Conservation (phyloP, 305 asterid species). For the Solanum hybrid region DNA sequence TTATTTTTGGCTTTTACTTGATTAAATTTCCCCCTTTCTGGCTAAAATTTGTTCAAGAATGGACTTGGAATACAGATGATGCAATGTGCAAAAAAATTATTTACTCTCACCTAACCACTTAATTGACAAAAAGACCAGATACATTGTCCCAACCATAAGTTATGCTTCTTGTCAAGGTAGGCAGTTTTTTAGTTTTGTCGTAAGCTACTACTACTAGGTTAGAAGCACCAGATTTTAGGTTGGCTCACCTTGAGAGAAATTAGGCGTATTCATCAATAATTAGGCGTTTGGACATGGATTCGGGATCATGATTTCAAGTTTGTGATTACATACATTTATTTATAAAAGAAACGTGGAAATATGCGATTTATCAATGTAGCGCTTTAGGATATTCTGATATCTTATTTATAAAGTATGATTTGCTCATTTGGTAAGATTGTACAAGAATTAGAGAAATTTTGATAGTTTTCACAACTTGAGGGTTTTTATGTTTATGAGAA, state of each 20-base stretch:
- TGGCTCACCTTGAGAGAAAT: neutral
- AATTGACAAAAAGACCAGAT: neutral
- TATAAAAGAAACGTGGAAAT: neutral
- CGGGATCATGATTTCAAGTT: neutral
- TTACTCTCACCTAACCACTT: neutral
- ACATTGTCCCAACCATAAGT: neutral
- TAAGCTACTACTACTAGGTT: neutral
- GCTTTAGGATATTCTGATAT: neutral
- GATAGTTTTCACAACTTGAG: neutral
- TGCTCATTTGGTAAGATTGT: neutral
- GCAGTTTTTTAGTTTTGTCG: neutral
- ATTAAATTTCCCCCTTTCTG: neutral
- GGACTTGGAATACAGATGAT: neutral
- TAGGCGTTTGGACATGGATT: neutral
- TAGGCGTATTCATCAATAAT: neutral
- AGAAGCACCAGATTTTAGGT: neutral
- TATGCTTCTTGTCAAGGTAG: neutral
- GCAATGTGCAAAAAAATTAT: neutral
- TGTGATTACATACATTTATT: neutral
- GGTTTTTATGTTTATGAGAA: neutral
- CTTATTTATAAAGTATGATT: neutral
- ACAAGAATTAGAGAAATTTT: neutral
- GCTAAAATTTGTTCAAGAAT: neutral
- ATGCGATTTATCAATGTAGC: neutral
- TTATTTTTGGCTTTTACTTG: neutral